Evolutionary conservation across 2,329 filamentous ascomycete species (phyloP), one percentile per base, ranked within the genome.

Genomic region (Coniochaeta sp.): DNA sequence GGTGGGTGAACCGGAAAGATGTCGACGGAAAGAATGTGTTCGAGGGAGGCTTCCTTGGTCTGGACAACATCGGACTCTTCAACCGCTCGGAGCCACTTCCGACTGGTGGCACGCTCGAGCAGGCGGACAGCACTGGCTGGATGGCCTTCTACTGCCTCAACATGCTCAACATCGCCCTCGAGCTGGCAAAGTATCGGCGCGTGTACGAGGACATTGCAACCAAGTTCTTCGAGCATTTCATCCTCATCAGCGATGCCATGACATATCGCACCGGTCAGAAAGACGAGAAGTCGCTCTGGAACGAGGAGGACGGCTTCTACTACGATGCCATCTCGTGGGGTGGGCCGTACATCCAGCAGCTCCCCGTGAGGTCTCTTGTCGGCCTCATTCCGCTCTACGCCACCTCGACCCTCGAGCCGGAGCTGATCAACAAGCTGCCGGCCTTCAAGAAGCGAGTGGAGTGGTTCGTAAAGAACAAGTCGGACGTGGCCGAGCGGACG

Each of bases 1-100:
- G 95, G 95, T 98, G 93, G 93, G 93, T 97, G 22, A 98, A 98
- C 73, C 89, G 93, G 61, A 98, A 98, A 75, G 93, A 98, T 68
- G 83, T 84, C 12, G 91, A 96, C 11, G 93, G 92, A 68, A 98
- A 98, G 78, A 97, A 98, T 69, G 89, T 98, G 31, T 98, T 98
- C 67, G 95, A 98, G 71, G 95, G 93, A 66, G 93, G 93, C 50
- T 98, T 98, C 80, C 79, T 98, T 8, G 93, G 93, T 54, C 80
- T 98, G 58, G 93, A 98, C 83, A 98, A 98, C 72, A 98, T 98
- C 73, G 95, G 95, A 59, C 78, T 98, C 38, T 98, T 98, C 83
- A 98, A 98, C 75, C 89, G 93, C 54, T 98, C 93, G 0, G 93
- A 98, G 73, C 93, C 95, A 28, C 78, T 98, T 43, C 93, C 93